Evolutionary conservation across 345 rosid species (phyloP).

Genomic region (Aethionema arabicum): DNA sequence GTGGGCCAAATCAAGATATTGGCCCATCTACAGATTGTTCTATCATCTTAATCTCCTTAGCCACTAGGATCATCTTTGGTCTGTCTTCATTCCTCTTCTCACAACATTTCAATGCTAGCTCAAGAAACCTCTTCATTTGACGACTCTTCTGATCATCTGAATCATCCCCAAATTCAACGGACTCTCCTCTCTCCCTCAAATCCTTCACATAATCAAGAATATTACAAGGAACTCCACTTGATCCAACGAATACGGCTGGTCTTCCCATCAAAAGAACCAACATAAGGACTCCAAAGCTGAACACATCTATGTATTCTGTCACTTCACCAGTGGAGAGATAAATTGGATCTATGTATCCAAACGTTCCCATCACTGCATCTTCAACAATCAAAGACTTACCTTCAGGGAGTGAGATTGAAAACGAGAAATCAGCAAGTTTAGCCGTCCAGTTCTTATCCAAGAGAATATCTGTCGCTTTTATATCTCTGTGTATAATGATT

Average conservation of each 20-base stretch:
- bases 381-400: conserved; percentile 6
- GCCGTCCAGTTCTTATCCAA: conserved; percentile 20
- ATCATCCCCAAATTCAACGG: neutral
- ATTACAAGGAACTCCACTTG: neutral
- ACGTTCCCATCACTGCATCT: conserved; percentile 20
- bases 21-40: no score
- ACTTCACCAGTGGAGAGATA: neutral
- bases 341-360: conserved; percentile 16
- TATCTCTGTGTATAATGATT: conserved; percentile 16
- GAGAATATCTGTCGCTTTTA: conserved; percentile 4
- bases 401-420: conserved; percentile 9
- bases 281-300: conserved; percentile 13
- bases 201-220: conserved; percentile 11
- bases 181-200: neutral
- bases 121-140: neutral
- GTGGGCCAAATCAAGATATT: no score
- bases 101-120: conserved; percentile 26
- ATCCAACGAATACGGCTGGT: neutral
- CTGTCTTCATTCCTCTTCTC: conserved; percentile 10
- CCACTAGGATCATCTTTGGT: conserved; percentile 26
- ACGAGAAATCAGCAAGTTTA: conserved; percentile 13
- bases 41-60: conserved; percentile 13
- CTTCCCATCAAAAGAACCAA: conserved; percentile 15
- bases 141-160: neutral
- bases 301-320: conserved; percentile 9